Evolutionary conservation across 768 basidiomycete genomes (phyloP), one percentile per base, ranked within the genome.

Genomic region (Mycena floridula): DNA sequence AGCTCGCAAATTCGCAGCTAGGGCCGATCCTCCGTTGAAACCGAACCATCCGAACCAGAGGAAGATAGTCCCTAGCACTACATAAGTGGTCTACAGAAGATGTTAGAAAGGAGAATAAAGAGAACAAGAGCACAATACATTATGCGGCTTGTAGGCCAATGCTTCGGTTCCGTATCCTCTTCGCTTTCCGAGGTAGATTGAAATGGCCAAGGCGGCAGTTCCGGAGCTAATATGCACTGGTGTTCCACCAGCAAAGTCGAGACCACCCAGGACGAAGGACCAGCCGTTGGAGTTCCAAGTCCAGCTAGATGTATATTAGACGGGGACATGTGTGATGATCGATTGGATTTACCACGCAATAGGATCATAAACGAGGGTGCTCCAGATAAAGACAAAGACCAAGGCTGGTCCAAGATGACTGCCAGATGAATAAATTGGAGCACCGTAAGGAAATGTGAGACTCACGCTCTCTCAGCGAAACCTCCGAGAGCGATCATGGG

Each of bases 21-120:
- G 77, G 7, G 92, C 92, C 8, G 82, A 86, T 22, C 94, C 95
- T 7, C 94, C 94, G 63, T 93, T 93, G 74, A 92, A 79, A 13
- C 75, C 76, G 48, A 82, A 75, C 81, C 81, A 82, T 13, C 74
- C 74, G 52, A 76, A 73, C 78, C 79, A 82, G 45, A 83, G 79
- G 56, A 82, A 67, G 7, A 78, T 69, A 5, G 82, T 83, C 21
- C 82, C 82, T 37, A 82, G 68, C 25, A 83, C 69, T 57, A 83
- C 77, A 59, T 79, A 79, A 28, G 73, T 71, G 38, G 80, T 77
- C n/a, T n/a, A n/a, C n/a, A n/a, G n/a, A n/a, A n/a, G n/a, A n/a
- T n/a, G n/a, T n/a, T n/a, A n/a, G n/a, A n/a, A n/a, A n/a, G n/a
- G n/a, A n/a, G n/a, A n/a, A n/a, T n/a, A n/a, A n/a, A n/a, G n/a